Evolutionary conservation across 2,329 filamentous ascomycete genomes (phyloP).

Genomic region (Scedosporium dehoogii): DNA sequence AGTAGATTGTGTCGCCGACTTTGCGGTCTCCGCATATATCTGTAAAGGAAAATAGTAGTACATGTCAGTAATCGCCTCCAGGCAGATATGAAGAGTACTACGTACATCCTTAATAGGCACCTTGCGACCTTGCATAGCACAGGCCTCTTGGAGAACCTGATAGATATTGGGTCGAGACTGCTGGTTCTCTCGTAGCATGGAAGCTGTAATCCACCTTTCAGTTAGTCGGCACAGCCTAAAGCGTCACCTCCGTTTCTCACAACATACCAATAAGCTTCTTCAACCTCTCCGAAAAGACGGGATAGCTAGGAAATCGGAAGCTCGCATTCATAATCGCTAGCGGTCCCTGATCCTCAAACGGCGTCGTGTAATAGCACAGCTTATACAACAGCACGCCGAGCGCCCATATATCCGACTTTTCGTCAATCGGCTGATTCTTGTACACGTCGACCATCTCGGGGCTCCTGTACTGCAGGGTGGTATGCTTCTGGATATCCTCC

Average conservation of each 20-base stretch:
- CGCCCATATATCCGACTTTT: slow-evolving; percentile 98
- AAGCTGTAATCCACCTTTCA: slow-evolving; percentile 40
- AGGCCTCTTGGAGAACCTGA: slow-evolving; percentile 78
- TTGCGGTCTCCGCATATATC: slow-evolving; percentile 61
- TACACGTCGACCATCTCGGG: slow-evolving; percentile 99
- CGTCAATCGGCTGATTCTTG: slow-evolving; percentile 88
- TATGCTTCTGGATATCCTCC: slow-evolving; percentile 94
- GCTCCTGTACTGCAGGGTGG: slow-evolving; percentile 92
- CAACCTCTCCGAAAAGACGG: slow-evolving; percentile 77
- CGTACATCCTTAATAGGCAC: slow-evolving; percentile 83
- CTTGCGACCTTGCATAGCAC: slow-evolving; percentile 77
- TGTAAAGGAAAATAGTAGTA: slow-evolving; percentile 19
- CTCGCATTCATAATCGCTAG: slow-evolving; percentile 94
- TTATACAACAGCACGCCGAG: slow-evolving; percentile 93
- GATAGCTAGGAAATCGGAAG: slow-evolving; percentile 84
- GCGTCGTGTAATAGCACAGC: slow-evolving; percentile 97
- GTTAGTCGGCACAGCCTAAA: background rate
- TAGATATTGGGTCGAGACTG: slow-evolving; percentile 81
- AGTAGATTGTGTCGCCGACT: slow-evolving; percentile 48
- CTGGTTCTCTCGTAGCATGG: slow-evolving; percentile 82
- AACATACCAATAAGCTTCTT: slow-evolving; percentile 75
- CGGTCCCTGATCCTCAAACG: slow-evolving; percentile 95
- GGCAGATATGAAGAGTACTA: slow-evolving; percentile 8
- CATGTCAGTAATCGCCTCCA: background rate
- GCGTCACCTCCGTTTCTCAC: background rate